Percentiles rank a stretch among this genome's conserved stretches.
These are phyloP conservation scores for Lactuca saligna DNA, from an alignment of 129 eudicot genomes.

Conservation along the genomic window DNA sequence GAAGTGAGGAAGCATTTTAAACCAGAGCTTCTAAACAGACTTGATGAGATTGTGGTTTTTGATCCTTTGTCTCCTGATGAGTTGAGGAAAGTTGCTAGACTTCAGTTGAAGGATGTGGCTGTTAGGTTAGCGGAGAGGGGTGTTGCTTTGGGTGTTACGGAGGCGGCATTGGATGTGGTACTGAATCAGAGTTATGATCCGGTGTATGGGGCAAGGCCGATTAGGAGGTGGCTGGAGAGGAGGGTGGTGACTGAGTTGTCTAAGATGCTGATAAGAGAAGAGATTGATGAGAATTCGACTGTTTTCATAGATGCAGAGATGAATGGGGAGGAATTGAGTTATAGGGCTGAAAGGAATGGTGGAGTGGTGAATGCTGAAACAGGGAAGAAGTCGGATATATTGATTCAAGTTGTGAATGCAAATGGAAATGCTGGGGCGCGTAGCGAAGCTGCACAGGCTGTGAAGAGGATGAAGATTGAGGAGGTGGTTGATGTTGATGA, in stretches of 20 bases:
- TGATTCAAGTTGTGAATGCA: slow-evolving; percentile 59
- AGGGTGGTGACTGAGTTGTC: slow-evolving; percentile 86
- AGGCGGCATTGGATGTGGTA: slow-evolving; percentile 77
- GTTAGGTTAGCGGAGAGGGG: slow-evolving; percentile 85
- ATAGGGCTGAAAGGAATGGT: slow-evolving; percentile 82
- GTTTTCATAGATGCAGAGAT: slow-evolving; percentile 70
- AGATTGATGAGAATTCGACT: slow-evolving; percentile 85
- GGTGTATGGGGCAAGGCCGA: slow-evolving; percentile 97
- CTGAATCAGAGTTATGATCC: slow-evolving; percentile 89
- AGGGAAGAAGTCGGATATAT: slow-evolving; percentile 70
- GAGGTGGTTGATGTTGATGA: slow-evolving; percentile 53
- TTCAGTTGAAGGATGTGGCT: slow-evolving; percentile 84
- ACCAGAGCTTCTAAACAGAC: slow-evolving; percentile 81
- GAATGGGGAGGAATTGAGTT: slow-evolving; percentile 44
- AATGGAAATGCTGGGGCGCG: slow-evolving; percentile 5
- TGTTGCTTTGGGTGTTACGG: slow-evolving; percentile 86
- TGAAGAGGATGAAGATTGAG: slow-evolving; percentile 84
- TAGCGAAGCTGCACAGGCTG: slow-evolving; percentile 71
- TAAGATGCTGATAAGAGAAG: slow-evolving; percentile 71
- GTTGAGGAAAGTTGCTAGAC: slow-evolving; percentile 70
- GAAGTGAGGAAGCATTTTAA: slow-evolving; percentile 91
- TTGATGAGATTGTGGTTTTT: slow-evolving; percentile 91
- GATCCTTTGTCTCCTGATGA: slow-evolving; percentile 96
- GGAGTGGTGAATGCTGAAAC: slow-evolving; percentile 86
- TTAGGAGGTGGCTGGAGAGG: slow-evolving; percentile 92